Evolutionary conservation across 768 basidiomycete species (phyloP).

Genomic region (Pisolithus marmoratus): DNA sequence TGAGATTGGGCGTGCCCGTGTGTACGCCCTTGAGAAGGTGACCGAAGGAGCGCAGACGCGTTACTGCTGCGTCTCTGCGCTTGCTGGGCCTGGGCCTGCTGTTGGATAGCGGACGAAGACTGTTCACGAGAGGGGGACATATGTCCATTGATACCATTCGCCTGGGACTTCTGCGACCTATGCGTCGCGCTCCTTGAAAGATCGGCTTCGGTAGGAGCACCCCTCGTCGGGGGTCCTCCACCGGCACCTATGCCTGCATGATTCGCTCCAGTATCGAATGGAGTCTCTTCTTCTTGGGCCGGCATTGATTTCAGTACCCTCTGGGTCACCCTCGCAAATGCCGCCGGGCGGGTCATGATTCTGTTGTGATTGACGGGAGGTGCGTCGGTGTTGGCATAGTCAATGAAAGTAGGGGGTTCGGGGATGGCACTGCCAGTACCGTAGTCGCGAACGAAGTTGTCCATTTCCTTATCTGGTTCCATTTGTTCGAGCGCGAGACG

Average conservation of each 20-base stretch:
- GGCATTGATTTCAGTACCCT: slow-evolving; percentile 21
- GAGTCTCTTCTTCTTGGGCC: slow-evolving; percentile 40
- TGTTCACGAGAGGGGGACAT: slow-evolving; percentile 17
- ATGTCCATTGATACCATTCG: slow-evolving; percentile 27
- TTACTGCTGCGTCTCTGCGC: slow-evolving; percentile 23
- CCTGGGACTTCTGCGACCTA: slow-evolving; percentile 26
- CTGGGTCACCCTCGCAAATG: slow-evolving; percentile 42
- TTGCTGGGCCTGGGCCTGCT: slow-evolving; percentile 1
- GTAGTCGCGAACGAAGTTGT: slow-evolving; percentile 82
- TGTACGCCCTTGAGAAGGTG: slow-evolving; percentile 2
- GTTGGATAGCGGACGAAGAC: slow-evolving; percentile 9
- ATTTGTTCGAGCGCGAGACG: slow-evolving; percentile 83
- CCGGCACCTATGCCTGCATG: slow-evolving; percentile 69
- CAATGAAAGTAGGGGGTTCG: slow-evolving; percentile 82
- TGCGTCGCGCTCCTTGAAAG: slow-evolving; percentile 28
- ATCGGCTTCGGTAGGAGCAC: slow-evolving; percentile 27
- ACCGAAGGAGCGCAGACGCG: slow-evolving; percentile 10
- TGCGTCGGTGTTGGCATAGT: slow-evolving; percentile 66
- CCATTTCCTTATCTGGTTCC: slow-evolving; percentile 84
- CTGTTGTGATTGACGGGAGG: slow-evolving; percentile 54
- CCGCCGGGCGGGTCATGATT: slow-evolving; percentile 51
- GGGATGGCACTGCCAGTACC: slow-evolving; percentile 87
- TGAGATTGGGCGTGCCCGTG: slow-evolving; percentile 9
- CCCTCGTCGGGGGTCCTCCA: slow-evolving; percentile 36
- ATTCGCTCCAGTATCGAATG: slow-evolving; percentile 38